Evolutionary conservation across 2,329 filamentous ascomycete species (phyloP), one percentile per base, ranked within the genome.

Genomic region (Chrysoporthe puriensis): DNA sequence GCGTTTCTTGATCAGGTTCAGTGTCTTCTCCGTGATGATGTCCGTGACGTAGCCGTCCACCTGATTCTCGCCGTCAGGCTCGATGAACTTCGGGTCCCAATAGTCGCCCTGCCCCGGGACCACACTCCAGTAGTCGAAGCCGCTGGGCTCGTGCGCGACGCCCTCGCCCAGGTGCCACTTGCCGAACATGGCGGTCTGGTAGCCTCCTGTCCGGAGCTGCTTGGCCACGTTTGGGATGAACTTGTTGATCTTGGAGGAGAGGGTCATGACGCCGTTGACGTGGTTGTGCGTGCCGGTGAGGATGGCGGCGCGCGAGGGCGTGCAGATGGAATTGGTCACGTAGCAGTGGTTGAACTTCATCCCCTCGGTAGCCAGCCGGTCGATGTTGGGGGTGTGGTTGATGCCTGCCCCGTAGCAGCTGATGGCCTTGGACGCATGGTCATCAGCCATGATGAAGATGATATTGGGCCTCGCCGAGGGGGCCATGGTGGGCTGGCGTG

Each of bases 161-260:
- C 82, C 83, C 70, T 86, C 83, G 3, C 84, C 84, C 16, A 86
- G 73, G 70, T 85, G 84, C 83, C 84, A 86, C 72, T 86, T 86
- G 0, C 83, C 84, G 0, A 85, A 74, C 82, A 86, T 86, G 8
- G 81, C 83, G 0, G 83, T 86, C 59, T 79, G 79, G 67, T 86
- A 86, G 0, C 80, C 80, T 36, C 79, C 80, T 0, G 78, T 75
- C 1, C 80, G 79, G 0, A 86, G 75, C 32, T 81, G 78, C 70
- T 86, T 86, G 1, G 83, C 83, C 3, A 86, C 82, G 42, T 85
- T 86, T 9, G 84, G 84, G 3, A 83, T 64, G 16, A 78, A 76
- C 48, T 81, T 84, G 74, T 85, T 84, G 74, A 86, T 84, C 64
- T 81, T 80, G 70, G 73, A 77, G 66, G 82, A 77, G 0, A 86